Base-by-base conservation (phyloP, 2,329 filamentous ascomycete species). In the Stachybotrys chartarum region DNA sequence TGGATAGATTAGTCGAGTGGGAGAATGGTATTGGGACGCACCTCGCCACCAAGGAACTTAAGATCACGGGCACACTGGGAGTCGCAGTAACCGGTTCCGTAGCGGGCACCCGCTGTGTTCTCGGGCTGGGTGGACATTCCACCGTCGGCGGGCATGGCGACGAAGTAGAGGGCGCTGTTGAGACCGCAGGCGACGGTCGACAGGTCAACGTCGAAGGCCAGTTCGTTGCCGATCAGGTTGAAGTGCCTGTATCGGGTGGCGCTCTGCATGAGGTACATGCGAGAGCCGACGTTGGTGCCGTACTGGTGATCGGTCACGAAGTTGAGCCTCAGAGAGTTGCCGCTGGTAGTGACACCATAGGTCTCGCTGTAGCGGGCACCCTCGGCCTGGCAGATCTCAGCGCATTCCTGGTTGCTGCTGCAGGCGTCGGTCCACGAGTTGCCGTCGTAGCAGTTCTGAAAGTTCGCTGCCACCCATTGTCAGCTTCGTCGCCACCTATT, bases 191-290 rank as follows among this genome's bases (percentile, higher is more conserved):
- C 79, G 31, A 86, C 73, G 59, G 78, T 76, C 39, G 82, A 84
- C 44, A 84, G 76, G 62, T 87, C 84, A 7, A 86, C 82, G 53
- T 85, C 83, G 56, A 87, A 85, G 24, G 80, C 79, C 65, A 87
- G 79, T 66, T 87, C 84, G 61, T 79, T 71, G 67, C 81, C 81
- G 51, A 79, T 75, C 54, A 86, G 71, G 59, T 82, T 74, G 68
- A 86, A 78, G 63, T 80, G 74, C 68, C 84, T 70, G 66, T 87
- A 87, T 73, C 72, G 42, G 50, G 18, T 24, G 6, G 50, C 7
- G 32, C 44, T 32, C 50, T 52, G 17, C 32, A 52, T n/a, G 11
- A 52, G 50, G 35, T 52, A 87, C 32, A 84, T 68, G 56, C 83
- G 77, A 10, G 81, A 67, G 46, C 60, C 72, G 39, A 72, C 61